Base-by-base conservation (phyloP, 352 stramenopile species). In the Globisporangium carolinianum region DNA sequence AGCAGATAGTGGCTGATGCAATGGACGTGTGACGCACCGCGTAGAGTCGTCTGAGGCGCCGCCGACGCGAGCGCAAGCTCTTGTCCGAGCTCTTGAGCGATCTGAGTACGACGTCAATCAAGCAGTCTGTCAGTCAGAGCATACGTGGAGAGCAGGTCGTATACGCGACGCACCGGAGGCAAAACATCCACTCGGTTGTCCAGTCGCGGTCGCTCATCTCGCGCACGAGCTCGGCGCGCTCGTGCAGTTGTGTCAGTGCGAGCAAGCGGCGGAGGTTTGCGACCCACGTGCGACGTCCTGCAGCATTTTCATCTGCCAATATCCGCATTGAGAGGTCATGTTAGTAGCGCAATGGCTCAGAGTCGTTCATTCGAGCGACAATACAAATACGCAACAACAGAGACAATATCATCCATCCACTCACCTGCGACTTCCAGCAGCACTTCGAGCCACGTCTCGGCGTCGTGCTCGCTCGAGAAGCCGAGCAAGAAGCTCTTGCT, bases 131-230 rank as follows among this genome's bases (percentile, higher is more conserved):
- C 24, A 32, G 24, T 32, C 24, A 32, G 24, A 32, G 24, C 24
- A 32, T 32, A 51, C 35, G 37, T 8, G 7, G 42, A 8, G 11
- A 53, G 14, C 10, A 11, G 12, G 11, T 9, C 12, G 7, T 5
- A 50, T 3, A 35, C 46, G 46, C n/a, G 42, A 12, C 62, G 54
- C 55, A 84, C 74, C 72, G 70, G 14, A 88, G 55, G 60, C 82
- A 92, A 45, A 86, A 89, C 24, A 79, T 78, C 84, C 84, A 94
- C 60, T 94, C 84, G 32, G 69, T 86, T 51, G 85, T 73, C 84
- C 84, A 94, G 60, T 94, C 84, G 14, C 84, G 68, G 10, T 88
- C 68, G 11, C 72, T 70, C 75, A 94, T 89, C 0, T 69, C 61
- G 0, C 67, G 56, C 17, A 89, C 69, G 15, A 91, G 45, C 6